Base-by-base conservation (phyloP, 2,329 filamentous ascomycete genomes). In the Exophiala mesophila region DNA sequence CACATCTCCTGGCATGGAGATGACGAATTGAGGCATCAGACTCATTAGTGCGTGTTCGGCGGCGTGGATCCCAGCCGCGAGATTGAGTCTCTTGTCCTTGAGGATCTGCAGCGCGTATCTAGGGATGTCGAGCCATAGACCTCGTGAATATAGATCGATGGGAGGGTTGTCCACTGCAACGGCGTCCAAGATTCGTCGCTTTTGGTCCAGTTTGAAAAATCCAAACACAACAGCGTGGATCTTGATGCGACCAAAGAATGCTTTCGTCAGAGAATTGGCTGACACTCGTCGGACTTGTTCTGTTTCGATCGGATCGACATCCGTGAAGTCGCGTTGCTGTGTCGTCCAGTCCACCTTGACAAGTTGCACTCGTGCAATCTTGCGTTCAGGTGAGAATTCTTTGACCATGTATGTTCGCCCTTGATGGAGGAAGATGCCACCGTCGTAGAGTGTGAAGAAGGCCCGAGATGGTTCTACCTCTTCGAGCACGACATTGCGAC, bases 331-430 rank as follows among this genome's bases (percentile, higher is more conserved):
- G 32, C 92, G 81, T 61, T 96, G 90, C 58, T 83, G 80, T 0
- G 92, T 98, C 1, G 83, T 94, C 89, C 89, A 98, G 58, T 96
- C 88, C 19, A 97, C 89, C 50, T 85, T 85, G 36, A 96, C 90
- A 46, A 79, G 78, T 63, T 92, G 83, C 3, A 98, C 92, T 53
- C 85, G 85, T 3, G 92, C 92, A 54, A 96, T 82, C 58, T 82
- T 82, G 47, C 76, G 76, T 23, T 92, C 86, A 1, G 85, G 83
- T 49, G 78, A 78, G 58, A 97, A 89, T 55, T 97, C 88, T 55
- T 88, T 85, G 39, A 98, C 86, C 2, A 97, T 75, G 59, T 95
- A 98, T 1, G 83, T 90, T 50, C 81, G 80, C n/a, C 92, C 92
- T 66, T 98, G 92, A 57, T 98, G 92, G 4, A 98, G 72, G 67